Conservation (phyloP, 192 early-diverging fungal species). For the Rhizophlyctis rosea region DNA sequence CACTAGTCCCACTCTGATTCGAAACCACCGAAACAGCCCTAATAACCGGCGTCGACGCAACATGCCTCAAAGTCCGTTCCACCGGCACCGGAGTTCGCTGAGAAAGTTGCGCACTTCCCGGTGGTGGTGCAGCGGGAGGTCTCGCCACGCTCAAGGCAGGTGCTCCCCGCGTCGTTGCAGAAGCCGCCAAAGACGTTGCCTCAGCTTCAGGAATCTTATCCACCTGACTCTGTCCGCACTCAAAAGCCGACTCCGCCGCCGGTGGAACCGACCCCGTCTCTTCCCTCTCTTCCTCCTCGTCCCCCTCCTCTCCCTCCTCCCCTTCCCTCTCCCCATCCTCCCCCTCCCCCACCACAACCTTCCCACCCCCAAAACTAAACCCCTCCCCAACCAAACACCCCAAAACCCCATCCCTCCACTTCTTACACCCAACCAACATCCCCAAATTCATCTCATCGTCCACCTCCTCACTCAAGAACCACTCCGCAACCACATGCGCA, state of each 20-base stretch:
- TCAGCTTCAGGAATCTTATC: too few species aligned
- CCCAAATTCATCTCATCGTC: not conserved
- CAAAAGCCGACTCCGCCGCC: constrained; percentile 12
- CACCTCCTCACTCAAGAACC: not conserved
- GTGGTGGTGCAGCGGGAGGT: too few species aligned
- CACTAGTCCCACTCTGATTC: too few species aligned
- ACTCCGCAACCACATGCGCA: not conserved
- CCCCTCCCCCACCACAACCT: not conserved
- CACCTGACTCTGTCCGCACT: too few species aligned
- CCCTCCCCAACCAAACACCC: not conserved
- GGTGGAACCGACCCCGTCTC: constrained; percentile 3
- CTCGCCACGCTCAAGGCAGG: too few species aligned
- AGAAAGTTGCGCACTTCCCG: constrained; percentile 3
- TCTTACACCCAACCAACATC: not conserved
- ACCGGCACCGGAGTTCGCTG: not conserved
- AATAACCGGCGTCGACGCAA: not conserved
- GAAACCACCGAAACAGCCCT: not conserved
- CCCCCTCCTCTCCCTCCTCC: not conserved
- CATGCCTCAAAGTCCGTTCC: constrained; percentile 16
- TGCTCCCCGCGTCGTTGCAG: too few species aligned
- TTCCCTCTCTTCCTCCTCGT: not conserved
- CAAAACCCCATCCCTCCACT: not conserved
- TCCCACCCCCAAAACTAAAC: not conserved
- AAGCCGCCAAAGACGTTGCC: too few species aligned
- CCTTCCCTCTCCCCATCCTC: not conserved